Evolutionary conservation across 2,329 filamentous ascomycete genomes (phyloP).

Genomic region (Tolypocladium tundrense): DNA sequence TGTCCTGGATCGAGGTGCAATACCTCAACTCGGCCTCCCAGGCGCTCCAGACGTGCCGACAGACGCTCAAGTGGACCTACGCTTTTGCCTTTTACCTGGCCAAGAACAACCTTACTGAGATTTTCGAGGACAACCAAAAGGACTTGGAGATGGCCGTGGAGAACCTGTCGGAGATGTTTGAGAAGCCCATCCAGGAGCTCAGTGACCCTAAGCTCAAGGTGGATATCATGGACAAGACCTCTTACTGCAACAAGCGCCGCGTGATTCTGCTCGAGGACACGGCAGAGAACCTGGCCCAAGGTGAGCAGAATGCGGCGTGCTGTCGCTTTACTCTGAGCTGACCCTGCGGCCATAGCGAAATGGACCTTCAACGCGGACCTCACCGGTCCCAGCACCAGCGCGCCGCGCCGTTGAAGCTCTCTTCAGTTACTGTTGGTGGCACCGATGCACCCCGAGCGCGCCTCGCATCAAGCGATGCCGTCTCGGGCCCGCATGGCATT

Average conservation of each 20-base stretch:
- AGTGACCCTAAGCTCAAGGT: slow-evolving; percentile 85
- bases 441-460: background rate
- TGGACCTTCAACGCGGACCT: slow-evolving; percentile 28
- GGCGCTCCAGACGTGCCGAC: slow-evolving; percentile 89
- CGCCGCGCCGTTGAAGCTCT: slow-evolving; percentile 2
- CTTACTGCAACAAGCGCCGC: slow-evolving; percentile 88
- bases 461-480: background rate
- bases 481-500: background rate
- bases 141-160: slow-evolving; percentile 96
- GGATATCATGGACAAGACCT: slow-evolving; percentile 97
- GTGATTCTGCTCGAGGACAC: slow-evolving; percentile 87
- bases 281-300: slow-evolving; percentile 79
- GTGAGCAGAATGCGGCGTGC: slow-evolving; percentile 33
- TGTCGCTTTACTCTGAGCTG: slow-evolving; percentile 8
- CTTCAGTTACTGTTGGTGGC: background rate
- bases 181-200: slow-evolving; percentile 86
- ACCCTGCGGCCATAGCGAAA: slow-evolving; percentile 23
- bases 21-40: slow-evolving; percentile 91
- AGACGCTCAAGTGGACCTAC: slow-evolving; percentile 98
- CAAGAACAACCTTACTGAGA: slow-evolving; percentile 89
- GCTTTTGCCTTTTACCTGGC: slow-evolving; percentile 97
- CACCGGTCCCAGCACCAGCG: background rate
- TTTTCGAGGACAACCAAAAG: slow-evolving; percentile 98
- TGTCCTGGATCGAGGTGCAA: slow-evolving; percentile 99
- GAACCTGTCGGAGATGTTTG: slow-evolving; percentile 96